Conservation (phyloP, 371 early-diverging fungal genomes). For the Apophysomyces trapeziformis region DNA sequence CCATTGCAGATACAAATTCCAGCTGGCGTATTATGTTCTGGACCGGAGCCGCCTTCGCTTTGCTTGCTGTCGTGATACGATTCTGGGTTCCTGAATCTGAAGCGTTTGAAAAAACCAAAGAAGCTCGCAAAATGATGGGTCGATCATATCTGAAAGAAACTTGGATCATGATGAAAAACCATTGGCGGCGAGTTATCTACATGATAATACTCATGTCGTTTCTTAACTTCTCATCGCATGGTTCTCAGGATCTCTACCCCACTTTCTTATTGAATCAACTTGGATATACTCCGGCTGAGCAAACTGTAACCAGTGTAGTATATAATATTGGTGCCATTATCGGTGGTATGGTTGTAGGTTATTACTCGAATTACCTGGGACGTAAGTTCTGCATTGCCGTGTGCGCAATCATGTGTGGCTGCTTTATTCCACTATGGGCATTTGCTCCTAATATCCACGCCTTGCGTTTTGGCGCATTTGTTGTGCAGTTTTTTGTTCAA, state of each 20-base stretch:
- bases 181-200: slow-evolving; percentile 60
- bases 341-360: slow-evolving; percentile 66
- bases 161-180: slow-evolving; percentile 42
- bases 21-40: slow-evolving; percentile 73
- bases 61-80: slow-evolving; percentile 57
- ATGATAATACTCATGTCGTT: slow-evolving; percentile 59
- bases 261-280: slow-evolving; percentile 61
- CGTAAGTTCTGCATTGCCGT: slow-evolving; percentile 57
- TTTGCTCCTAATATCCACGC: slow-evolving; percentile 45
- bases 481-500: slow-evolving; percentile 62
- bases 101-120: slow-evolving; percentile 48
- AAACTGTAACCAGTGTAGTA: slow-evolving; percentile 60
- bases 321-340: slow-evolving; percentile 66
- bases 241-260: slow-evolving; percentile 71
- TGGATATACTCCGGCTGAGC: slow-evolving; percentile 50
- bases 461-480: slow-evolving; percentile 59
- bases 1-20: slow-evolving; percentile 39
- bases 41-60: slow-evolving; percentile 63
- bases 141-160: slow-evolving; percentile 39
- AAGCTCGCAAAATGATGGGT: slow-evolving; percentile 29
- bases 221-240: slow-evolving; percentile 69
- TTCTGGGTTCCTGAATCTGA: slow-evolving; percentile 67
- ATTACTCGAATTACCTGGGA: slow-evolving; percentile 65
- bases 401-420: slow-evolving; percentile 52
- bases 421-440: slow-evolving; percentile 67